phyloP scores from a whole-genome alignment of 106 monocot genomes.

The Ottelia alismoides region DNA sequence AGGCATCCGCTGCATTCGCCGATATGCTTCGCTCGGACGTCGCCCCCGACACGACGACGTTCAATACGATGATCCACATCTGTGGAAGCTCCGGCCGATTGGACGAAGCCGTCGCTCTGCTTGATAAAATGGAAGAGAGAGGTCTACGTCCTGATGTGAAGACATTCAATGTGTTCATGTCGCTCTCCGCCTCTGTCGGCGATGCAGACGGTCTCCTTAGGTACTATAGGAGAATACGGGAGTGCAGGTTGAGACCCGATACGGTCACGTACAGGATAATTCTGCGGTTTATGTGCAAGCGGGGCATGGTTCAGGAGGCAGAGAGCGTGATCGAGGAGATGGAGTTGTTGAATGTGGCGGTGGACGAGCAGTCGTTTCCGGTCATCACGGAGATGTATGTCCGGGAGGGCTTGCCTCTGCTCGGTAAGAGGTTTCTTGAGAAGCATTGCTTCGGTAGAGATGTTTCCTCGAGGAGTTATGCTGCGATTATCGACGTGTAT shows the following conservation, averaged over 20 bases:
- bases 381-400: slow-evolving; percentile 67
- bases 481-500: slow-evolving; percentile 68
- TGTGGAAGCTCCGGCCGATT: slow-evolving; percentile 39
- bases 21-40: slow-evolving; percentile 56
- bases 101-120: slow-evolving; percentile 47
- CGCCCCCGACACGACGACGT: slow-evolving; percentile 54
- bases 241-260: slow-evolving; percentile 36
- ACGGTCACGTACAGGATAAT: slow-evolving; percentile 47
- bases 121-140: slow-evolving; percentile 59
- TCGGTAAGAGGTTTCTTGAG: slow-evolving; percentile 39
- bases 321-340: slow-evolving; percentile 52
- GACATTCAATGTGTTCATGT: slow-evolving; percentile 82
- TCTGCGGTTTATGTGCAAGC: slow-evolving; percentile 40
- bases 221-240: slow-evolving; percentile 32
- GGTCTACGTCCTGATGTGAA: slow-evolving; percentile 47
- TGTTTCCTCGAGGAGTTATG: slow-evolving; percentile 52
- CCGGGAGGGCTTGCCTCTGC: slow-evolving; percentile 39
- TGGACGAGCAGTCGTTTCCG: slow-evolving; percentile 61
- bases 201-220: slow-evolving; percentile 18
- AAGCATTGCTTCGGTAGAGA: slow-evolving; percentile 32
- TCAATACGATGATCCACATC: slow-evolving; percentile 74
- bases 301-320: slow-evolving; percentile 42
- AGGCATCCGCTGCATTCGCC: slow-evolving; percentile 50
- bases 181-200: slow-evolving; percentile 28
- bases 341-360: slow-evolving; percentile 6